Percentiles rank a stretch among this genome's conserved stretches.
Evolutionary conservation across 78 protist species (phyloP).

Genomic region (Dictyostelium citrinum): DNA sequence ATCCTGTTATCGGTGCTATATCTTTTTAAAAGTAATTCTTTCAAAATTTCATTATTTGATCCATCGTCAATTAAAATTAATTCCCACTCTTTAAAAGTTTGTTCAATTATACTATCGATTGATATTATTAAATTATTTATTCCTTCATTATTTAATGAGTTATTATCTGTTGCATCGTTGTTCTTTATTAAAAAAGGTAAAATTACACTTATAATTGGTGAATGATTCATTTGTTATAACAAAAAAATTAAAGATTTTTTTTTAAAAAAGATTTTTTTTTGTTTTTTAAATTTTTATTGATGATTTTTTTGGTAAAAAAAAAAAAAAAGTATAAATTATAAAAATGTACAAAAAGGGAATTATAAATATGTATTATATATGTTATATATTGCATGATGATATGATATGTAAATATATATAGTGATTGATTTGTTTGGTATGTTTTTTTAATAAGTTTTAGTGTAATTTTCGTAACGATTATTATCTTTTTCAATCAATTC

Average conservation of each 20-base stretch:
- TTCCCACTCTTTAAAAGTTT: conserved; percentile 35
- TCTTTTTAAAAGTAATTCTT: background rate
- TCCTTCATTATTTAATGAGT: background rate
- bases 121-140: background rate
- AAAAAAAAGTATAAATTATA: background rate
- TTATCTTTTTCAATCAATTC: conserved; percentile 18
- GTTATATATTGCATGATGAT: background rate
- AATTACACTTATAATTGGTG: conserved; percentile 4
- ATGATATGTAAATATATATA: background rate
- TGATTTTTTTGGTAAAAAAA: background rate
- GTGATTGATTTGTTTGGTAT: background rate
- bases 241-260: no score
- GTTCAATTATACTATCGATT: conserved; percentile 42
- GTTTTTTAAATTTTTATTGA: no score
- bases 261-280: no score
- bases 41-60: background rate
- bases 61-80: conserved; percentile 69
- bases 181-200: conserved; percentile 47
- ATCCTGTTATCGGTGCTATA: background rate
- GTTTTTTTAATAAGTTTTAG: conserved; percentile 18
- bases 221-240: background rate
- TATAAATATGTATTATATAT: background rate
- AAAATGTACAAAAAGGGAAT: background rate
- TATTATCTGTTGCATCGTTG: background rate
- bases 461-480: background rate